phyloP scores from a whole-genome alignment of 2,329 filamentous ascomycete species.

The Calonectria fujianensis region DNA sequence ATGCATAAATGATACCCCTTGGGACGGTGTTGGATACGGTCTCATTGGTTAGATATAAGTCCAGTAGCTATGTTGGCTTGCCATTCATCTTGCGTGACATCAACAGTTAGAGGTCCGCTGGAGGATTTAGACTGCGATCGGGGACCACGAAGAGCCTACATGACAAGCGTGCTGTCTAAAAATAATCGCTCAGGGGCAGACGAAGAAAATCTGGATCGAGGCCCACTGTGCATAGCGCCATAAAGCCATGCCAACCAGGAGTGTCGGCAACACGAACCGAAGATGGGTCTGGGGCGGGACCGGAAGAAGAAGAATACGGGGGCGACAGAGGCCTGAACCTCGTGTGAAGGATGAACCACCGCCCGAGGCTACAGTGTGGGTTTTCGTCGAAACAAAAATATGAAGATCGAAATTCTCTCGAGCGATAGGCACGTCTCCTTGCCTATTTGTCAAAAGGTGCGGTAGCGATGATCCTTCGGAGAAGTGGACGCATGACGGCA shows the following conservation, averaged over 20 bases:
- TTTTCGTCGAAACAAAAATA: conserved; percentile 3
- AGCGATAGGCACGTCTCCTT: background rate
- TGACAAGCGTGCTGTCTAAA: conserved; percentile 34
- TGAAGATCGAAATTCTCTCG: conserved; percentile 22
- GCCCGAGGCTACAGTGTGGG: background rate
- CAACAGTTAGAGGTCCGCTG: conserved; percentile 4
- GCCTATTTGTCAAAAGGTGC: conserved; percentile 16
- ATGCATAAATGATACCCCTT: conserved; percentile 21
- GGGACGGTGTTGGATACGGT: background rate
- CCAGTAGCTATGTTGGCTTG: background rate
- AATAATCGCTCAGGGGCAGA: conserved; percentile 39
- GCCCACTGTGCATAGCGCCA: conserved; percentile 24
- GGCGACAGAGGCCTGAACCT: background rate
- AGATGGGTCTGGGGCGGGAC: conserved; percentile 6
- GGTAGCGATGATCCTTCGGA: conserved; percentile 9
- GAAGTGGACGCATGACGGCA: conserved; percentile 11
- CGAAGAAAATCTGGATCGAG: conserved; percentile 21
- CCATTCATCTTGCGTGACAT: background rate
- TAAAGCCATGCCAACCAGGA: conserved; percentile 25
- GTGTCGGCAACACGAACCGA: conserved; percentile 30
- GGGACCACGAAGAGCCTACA: background rate
- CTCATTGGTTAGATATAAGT: conserved; percentile 16
- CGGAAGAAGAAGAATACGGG: background rate
- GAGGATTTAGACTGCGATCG: conserved; percentile 1
- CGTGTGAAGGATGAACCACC: background rate